A percentile compares a stretch with the other conserved stretches of the same genome.
Evolutionary conservation across 73 alveolate species (phyloP).

Genomic region (Paraurostyla sp.): DNA sequence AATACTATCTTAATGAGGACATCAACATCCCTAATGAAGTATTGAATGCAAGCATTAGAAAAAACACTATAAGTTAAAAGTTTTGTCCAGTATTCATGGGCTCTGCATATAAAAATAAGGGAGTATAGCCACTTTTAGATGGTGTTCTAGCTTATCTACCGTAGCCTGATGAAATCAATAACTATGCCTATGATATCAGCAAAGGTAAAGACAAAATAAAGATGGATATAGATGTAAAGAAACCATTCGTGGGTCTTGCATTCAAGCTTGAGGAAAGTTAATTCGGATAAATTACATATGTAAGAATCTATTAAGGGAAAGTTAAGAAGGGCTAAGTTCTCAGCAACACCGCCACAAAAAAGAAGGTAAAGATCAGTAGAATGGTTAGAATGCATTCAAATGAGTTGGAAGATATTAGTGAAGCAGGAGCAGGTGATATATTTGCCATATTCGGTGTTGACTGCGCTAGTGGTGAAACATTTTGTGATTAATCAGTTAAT

Average conservation of each 20-base stretch:
- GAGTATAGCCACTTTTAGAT: slow-evolving; percentile 90
- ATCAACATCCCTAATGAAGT: slow-evolving; percentile 73
- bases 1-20: slow-evolving; percentile 79
- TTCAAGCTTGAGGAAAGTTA: slow-evolving; percentile 92
- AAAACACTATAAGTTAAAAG: slow-evolving; percentile 78
- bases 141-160: slow-evolving; percentile 93
- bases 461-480: slow-evolving; percentile 96
- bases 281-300: slow-evolving; percentile 88
- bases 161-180: slow-evolving; percentile 83
- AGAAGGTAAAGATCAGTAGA: slow-evolving; percentile 84
- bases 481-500: slow-evolving; percentile 73
- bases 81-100: slow-evolving; percentile 97
- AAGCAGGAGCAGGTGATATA: slow-evolving; percentile 97
- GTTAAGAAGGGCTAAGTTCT: slow-evolving; percentile 88
- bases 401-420: slow-evolving; percentile 91
- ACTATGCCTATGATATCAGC: slow-evolving; percentile 75
- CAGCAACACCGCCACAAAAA: slow-evolving; percentile 80
- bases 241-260: slow-evolving; percentile 93
- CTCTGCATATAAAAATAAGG: slow-evolving; percentile 96
- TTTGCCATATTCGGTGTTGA: slow-evolving; percentile 97
- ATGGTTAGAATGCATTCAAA: slow-evolving; percentile 97
- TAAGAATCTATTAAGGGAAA: slow-evolving; percentile 93
- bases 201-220: slow-evolving; percentile 73
- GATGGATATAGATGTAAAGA: slow-evolving; percentile 82
- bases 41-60: slow-evolving; percentile 82